Evolutionary conservation across 2,329 filamentous ascomycete genomes (phyloP).

Genomic region (Diplodia corticola): DNA sequence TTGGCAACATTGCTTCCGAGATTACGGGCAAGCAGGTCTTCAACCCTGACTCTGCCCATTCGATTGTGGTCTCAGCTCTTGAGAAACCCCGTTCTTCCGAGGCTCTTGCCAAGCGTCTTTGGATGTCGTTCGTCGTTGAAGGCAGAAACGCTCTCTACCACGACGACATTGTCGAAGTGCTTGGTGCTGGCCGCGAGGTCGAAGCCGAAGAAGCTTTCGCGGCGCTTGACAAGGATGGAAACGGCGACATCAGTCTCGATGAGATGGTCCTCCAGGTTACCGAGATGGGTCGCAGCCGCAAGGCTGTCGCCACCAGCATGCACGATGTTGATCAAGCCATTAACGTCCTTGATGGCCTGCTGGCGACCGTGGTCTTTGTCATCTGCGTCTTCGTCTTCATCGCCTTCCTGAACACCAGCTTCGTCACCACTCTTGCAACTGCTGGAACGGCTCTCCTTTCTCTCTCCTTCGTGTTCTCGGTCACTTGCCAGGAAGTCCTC

Average conservation of each 20-base stretch:
- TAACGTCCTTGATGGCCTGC: constrained; percentile 81
- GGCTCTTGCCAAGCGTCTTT: constrained; percentile 89
- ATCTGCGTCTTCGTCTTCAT: constrained; percentile 83
- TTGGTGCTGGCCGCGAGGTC: constrained; percentile 69
- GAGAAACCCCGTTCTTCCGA: constrained; percentile 83
- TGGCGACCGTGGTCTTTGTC: constrained; percentile 78
- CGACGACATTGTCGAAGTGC: constrained; percentile 85
- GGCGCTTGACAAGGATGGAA: constrained; percentile 79
- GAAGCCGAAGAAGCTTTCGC: constrained; percentile 86
- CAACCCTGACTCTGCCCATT: constrained; percentile 87
- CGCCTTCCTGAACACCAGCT: constrained; percentile 83
- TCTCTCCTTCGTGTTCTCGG: constrained; percentile 93
- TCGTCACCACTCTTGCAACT: constrained; percentile 81
- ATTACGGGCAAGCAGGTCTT: constrained; percentile 96
- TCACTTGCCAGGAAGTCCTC: constrained; percentile 91
- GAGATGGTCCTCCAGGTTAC: constrained; percentile 90
- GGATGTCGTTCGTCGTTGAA: constrained; percentile 97
- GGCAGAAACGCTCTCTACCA: constrained; percentile 75
- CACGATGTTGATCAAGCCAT: constrained; percentile 96
- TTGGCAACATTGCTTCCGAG: constrained; percentile 90
- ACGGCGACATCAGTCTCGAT: constrained; percentile 91
- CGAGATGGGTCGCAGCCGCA: constrained; percentile 81
- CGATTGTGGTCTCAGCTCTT: constrained; percentile 82
- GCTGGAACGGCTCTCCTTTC: constrained; percentile 91
- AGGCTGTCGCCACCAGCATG: constrained; percentile 89